Evolutionary conservation across 495 filamentous ascomycete genomes (phyloP).

Genomic region (Cercophora newfieldiana): DNA sequence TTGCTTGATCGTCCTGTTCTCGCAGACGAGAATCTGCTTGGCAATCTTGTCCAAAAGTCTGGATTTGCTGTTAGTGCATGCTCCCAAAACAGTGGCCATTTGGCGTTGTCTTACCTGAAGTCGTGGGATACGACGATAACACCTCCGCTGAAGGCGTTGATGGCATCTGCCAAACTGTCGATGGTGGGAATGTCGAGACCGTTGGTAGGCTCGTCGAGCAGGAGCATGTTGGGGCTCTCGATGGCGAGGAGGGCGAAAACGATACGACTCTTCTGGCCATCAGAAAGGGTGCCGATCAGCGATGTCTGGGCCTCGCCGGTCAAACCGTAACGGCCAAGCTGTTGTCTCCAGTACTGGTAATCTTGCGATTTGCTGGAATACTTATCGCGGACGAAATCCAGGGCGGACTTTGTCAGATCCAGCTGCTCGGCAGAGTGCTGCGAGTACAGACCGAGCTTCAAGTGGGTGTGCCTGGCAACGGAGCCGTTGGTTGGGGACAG

Average conservation of each 20-base stretch:
- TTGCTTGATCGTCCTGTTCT: constrained; percentile 84
- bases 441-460: constrained; percentile 96
- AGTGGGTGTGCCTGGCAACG: constrained; percentile 90
- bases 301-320: constrained; percentile 92
- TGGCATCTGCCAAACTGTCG: constrained; percentile 94
- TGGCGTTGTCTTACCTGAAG: constrained; percentile 70
- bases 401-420: constrained; percentile 93
- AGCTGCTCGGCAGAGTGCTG: constrained; percentile 99
- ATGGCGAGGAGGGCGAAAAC: constrained; percentile 97
- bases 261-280: constrained; percentile 96
- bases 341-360: constrained; percentile 99
- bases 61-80: constrained; percentile 28
- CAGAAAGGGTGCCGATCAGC: constrained; percentile 94
- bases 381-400: constrained; percentile 98
- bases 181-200: constrained; percentile 99
- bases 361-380: constrained; percentile 87
- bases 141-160: constrained; percentile 93
- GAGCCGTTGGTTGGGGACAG: constrained; percentile 79
- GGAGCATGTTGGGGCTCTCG: constrained; percentile 94
- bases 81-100: not conserved
- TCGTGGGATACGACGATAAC: constrained; percentile 98
- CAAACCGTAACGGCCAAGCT: constrained; percentile 91
- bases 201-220: constrained; percentile 98
- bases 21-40: constrained; percentile 99
- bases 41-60: constrained; percentile 98